phyloP scores from a whole-genome alignment of 345 rosid genomes.

The Gossypium ekmanianum region DNA sequence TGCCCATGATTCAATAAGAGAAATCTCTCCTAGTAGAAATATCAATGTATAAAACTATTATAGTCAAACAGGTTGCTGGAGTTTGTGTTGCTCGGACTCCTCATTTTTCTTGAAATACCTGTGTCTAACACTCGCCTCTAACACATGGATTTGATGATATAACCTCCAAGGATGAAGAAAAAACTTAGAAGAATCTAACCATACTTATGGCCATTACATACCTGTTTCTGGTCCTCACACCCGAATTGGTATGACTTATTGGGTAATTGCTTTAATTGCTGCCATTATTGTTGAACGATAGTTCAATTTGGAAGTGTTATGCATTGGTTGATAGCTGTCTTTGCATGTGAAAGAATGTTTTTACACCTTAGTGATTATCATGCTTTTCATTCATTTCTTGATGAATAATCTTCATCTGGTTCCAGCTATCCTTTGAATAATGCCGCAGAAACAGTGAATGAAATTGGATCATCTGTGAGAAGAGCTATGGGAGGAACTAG shows the following conservation, averaged over 20 bases:
- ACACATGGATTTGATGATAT: no score
- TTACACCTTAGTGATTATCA: not conserved
- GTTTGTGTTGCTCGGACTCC: not conserved
- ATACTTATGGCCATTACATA: no score
- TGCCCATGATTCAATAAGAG: not conserved
- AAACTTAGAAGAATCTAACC: no score
- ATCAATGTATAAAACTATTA: not conserved
- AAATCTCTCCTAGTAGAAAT: not conserved
- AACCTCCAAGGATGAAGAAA: no score
- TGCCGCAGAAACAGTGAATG: slow-evolving; percentile 82
- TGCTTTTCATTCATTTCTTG: not conserved
- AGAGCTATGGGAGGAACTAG: slow-evolving; percentile 98
- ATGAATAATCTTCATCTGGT: slow-evolving; percentile 20
- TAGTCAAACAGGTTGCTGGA: not conserved
- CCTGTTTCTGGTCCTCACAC: no score
- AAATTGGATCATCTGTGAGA: slow-evolving; percentile 77
- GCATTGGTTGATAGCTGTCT: not conserved
- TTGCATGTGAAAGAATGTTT: not conserved
- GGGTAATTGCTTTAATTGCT: no score
- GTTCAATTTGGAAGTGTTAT: not conserved
- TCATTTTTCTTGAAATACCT: no score
- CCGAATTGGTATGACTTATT: no score
- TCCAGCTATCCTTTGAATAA: slow-evolving; percentile 88
- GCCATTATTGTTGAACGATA: not conserved
- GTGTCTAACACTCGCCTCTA: no score